Base-by-base conservation (phyloP, 1,284 basidiomycete genomes). In the Microbotryum lychnidis-dioicae region DNA sequence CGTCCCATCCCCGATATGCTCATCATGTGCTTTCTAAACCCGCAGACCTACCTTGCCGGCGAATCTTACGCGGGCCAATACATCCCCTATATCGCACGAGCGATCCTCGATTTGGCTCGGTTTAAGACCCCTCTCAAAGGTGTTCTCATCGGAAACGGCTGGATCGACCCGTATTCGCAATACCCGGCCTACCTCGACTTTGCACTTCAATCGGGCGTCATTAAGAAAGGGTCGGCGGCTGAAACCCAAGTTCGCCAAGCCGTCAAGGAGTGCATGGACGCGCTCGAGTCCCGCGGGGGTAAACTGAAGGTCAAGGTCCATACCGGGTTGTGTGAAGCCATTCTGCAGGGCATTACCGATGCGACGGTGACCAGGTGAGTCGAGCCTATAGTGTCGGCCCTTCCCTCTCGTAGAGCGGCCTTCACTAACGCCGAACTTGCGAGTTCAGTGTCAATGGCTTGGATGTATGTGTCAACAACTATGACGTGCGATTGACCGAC, bases 11-110 rank as follows among this genome's bases (percentile, higher is more conserved):
- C 20, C 69, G 51, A 57, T 47, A 27, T 21, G 42, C 21, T 54
- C 54, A 27, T 33, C 2, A 50, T 14, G 3, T 18, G 14, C 23
- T 27, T 8, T n/a, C 37, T 18, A 6, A 42, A 18, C n/a, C 6
- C 20, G 12, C 70, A 94, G 90, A 93, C 91, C 1, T 96, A 92
- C 75, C 78, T 97, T 10, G 87, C 87, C 0, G 93, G 92, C 57
- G 92, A 97, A 79, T 91, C 87, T 65, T 98, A 86, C 73, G 94
- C 92, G n/a, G 94, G 96, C n/a, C 92, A 97, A 78, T 97, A 90
- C 79, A 93, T 97, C 67, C 94, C 96, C 16, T 94, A 92, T 75
- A 91, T 96, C 69, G 74, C 76, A 2, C 54, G 67, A 7, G 87
- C 88, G 85, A 73, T 69, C 58, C 57, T 49, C 60, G 70, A 27